A percentile compares a stretch with the other conserved stretches of the same genome.
phyloP scores from a whole-genome alignment of 495 filamentous ascomycete species.

The Xylaria telfairii region DNA sequence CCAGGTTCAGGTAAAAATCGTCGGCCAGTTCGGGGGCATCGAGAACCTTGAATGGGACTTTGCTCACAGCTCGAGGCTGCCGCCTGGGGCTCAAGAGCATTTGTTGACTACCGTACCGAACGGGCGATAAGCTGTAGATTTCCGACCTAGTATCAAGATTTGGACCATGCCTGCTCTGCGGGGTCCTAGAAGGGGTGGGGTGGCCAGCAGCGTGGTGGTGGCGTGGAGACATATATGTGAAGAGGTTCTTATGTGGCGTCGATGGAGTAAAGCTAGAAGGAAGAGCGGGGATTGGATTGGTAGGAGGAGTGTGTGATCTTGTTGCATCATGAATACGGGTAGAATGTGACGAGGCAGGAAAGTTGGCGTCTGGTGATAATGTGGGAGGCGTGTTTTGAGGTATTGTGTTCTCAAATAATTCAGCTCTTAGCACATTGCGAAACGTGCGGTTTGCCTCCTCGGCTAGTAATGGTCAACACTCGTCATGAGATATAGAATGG shows the following conservation, averaged over 20 bases:
- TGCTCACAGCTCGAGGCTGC: slow-evolving; percentile 85
- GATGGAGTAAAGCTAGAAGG: slow-evolving; percentile 81
- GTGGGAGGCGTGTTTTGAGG: slow-evolving; percentile 78
- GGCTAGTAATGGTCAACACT: slow-evolving; percentile 64
- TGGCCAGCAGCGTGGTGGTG: slow-evolving; percentile 71
- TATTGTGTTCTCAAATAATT: slow-evolving; percentile 87
- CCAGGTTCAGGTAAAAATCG: slow-evolving; percentile 96
- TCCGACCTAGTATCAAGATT: slow-evolving; percentile 89
- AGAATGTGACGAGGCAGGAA: slow-evolving; percentile 59
- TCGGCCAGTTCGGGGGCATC: slow-evolving; percentile 96
- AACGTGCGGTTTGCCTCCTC: slow-evolving; percentile 95
- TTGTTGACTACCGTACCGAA: slow-evolving; percentile 86
- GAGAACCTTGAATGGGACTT: slow-evolving; percentile 96
- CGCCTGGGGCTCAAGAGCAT: slow-evolving; percentile 90
- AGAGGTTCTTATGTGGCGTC: slow-evolving; percentile 96
- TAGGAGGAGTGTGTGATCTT: slow-evolving; percentile 82
- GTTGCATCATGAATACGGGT: slow-evolving; percentile 69
- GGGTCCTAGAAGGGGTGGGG: slow-evolving; percentile 86
- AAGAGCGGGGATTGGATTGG: slow-evolving; percentile 63
- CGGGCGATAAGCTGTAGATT: slow-evolving; percentile 90
- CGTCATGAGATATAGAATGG: not conserved
- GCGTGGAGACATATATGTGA: slow-evolving; percentile 86
- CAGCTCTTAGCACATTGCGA: slow-evolving; percentile 83
- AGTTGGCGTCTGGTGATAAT: slow-evolving; percentile 66
- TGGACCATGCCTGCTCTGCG: slow-evolving; percentile 80